phyloP scores from a whole-genome alignment of 108 stramenopile genomes.

The Nitzschia sp. region DNA sequence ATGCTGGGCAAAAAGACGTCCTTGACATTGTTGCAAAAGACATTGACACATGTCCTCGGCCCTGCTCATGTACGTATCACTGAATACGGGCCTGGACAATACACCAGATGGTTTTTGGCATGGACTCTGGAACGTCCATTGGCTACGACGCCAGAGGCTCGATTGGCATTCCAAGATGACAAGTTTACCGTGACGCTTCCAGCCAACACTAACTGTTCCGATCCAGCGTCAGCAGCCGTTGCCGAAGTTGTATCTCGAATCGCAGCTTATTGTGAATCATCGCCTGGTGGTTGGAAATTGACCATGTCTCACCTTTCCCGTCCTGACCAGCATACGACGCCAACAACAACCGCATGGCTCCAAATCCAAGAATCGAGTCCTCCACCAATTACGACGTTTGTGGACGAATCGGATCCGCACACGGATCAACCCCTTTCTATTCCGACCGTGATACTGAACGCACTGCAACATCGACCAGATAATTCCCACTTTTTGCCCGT shows the following conservation, averaged over 20 bases:
- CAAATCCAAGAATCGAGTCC: constrained; percentile 25
- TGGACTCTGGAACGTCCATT: constrained; percentile 78
- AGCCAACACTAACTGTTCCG: neutral
- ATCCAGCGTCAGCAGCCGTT: neutral
- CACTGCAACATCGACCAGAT: constrained; percentile 8
- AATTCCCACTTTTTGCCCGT: constrained; percentile 37
- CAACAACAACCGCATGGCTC: neutral
- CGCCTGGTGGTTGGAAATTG: constrained; percentile 39
- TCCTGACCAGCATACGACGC: neutral
- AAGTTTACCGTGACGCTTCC: constrained; percentile 3
- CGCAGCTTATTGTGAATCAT: constrained; percentile 33
- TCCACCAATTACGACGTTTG: constrained; percentile 11
- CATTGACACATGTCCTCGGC: constrained; percentile 58
- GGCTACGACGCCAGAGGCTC: constrained; percentile 7
- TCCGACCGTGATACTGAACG: constrained; percentile 11
- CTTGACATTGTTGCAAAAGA: constrained; percentile 42
- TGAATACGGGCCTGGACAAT: constrained; percentile 85
- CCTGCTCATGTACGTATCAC: constrained; percentile 67
- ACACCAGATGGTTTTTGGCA: constrained; percentile 90
- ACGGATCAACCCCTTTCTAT: constrained; percentile 1
- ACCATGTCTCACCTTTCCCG: neutral
- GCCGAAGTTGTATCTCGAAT: constrained; percentile 40
- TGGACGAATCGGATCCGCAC: constrained; percentile 23
- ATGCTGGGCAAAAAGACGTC: constrained; percentile 81
- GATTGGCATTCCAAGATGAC: neutral